Conservation (phyloP, 2,329 filamentous ascomycete species). For the Colletotrichum sp. region DNA sequence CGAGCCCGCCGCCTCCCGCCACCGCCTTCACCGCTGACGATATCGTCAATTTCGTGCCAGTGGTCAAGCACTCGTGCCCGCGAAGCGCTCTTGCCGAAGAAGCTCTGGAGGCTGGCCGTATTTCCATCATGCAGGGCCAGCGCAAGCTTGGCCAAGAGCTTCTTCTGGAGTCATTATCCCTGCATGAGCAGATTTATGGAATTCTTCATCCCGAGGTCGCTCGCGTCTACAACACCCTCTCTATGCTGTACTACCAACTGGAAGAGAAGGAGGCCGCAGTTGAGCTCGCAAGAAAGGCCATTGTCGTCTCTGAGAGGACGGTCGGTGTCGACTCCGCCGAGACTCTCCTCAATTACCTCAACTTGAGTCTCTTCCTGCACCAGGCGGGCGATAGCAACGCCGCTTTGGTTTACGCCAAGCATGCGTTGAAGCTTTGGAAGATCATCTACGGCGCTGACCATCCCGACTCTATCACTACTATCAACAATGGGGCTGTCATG, state of each 20-base stretch:
- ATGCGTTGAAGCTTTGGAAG: constrained; percentile 95
- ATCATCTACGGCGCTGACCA: constrained; percentile 93
- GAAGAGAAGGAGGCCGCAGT: constrained; percentile 97
- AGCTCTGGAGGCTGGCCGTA: constrained; percentile 91
- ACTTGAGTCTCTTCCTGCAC: constrained; percentile 93
- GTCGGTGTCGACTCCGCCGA: constrained; percentile 93
- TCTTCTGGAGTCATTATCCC: constrained; percentile 90
- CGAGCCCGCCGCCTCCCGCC: constrained; percentile 28
- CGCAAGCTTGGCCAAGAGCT: constrained; percentile 96
- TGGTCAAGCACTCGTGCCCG: constrained; percentile 93
- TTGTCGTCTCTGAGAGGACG: constrained; percentile 94
- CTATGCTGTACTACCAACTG: constrained; percentile 96
- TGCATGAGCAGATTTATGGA: constrained; percentile 98
- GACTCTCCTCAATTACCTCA: constrained; percentile 94
- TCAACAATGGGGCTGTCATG: constrained; percentile 99
- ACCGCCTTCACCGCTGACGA: constrained; percentile 79
- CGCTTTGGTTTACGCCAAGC: constrained; percentile 87
- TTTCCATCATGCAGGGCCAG: constrained; percentile 95
- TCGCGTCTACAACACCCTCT: constrained; percentile 91
- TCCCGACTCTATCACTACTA: constrained; percentile 96
- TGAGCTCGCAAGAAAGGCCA: constrained; percentile 93
- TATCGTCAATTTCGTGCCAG: constrained; percentile 88
- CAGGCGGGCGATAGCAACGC: constrained; percentile 87
- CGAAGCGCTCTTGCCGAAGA: constrained; percentile 93
- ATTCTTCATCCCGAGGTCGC: constrained; percentile 97